phyloP scores from a whole-genome alignment of 352 stramenopile species.

The Albugo candida region DNA sequence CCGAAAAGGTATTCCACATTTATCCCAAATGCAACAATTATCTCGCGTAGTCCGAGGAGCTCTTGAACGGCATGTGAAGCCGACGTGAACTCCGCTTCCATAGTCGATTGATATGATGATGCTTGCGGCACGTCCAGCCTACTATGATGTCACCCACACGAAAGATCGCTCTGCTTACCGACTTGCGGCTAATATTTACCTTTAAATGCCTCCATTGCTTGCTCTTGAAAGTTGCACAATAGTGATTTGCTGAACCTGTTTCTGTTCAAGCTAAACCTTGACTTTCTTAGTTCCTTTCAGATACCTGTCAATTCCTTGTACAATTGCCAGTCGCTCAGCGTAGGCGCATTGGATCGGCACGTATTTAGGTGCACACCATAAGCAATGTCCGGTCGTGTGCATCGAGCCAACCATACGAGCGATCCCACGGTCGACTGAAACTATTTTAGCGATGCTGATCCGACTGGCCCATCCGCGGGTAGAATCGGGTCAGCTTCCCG shows the following conservation, averaged over 20 bases:
- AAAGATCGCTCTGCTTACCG: too few species aligned
- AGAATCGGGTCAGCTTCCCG: background rate
- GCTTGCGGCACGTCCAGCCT: slow-evolving; percentile 2
- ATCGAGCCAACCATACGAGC: background rate
- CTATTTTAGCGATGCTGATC: background rate
- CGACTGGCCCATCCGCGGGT: background rate
- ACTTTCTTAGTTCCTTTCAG: background rate
- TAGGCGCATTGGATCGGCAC: background rate
- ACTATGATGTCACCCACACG: too few species aligned
- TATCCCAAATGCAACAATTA: slow-evolving; percentile 2
- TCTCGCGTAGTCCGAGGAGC: slow-evolving; percentile 1
- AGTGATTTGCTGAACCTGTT: too few species aligned
- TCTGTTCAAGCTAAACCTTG: background rate
- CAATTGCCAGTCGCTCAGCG: background rate
- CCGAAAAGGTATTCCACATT: background rate
- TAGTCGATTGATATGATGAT: slow-evolving; percentile 9
- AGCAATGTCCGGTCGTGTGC: background rate
- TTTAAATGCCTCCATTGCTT: too few species aligned
- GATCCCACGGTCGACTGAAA: background rate
- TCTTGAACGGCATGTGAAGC: slow-evolving; percentile 2
- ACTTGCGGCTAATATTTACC: too few species aligned
- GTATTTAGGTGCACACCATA: background rate
- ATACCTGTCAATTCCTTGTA: background rate
- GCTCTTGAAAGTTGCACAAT: too few species aligned
- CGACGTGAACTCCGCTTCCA: slow-evolving; percentile 11